Conservation (phyloP, 106 monocot genomes). For the Acanthochlamys bracteata region DNA sequence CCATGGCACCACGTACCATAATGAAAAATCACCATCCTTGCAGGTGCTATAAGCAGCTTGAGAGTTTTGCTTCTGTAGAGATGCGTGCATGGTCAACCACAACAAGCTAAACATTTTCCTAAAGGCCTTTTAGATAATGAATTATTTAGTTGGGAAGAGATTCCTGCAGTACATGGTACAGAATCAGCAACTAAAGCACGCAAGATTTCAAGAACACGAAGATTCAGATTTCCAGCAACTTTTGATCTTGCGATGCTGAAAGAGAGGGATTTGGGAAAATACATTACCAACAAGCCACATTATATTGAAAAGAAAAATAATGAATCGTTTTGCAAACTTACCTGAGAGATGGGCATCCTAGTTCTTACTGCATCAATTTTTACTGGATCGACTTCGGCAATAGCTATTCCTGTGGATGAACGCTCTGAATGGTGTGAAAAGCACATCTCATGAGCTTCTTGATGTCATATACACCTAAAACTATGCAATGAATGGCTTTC, state of each 20-base stretch:
- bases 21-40: too few relatives aligned
- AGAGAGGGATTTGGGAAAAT: neutral
- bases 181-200: too few relatives aligned
- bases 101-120: too few relatives aligned
- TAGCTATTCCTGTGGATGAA: constrained; percentile 59
- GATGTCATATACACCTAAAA: neutral
- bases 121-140: too few relatives aligned
- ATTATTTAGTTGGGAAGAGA: too few relatives aligned
- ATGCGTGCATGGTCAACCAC: too few relatives aligned
- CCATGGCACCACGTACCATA: too few relatives aligned
- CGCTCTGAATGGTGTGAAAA: constrained; percentile 70
- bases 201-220: neutral
- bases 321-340: constrained; percentile 7
- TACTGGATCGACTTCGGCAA: constrained; percentile 71
- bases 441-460: too few relatives aligned
- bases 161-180: too few relatives aligned
- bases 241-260: constrained; percentile 33
- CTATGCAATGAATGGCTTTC: neutral
- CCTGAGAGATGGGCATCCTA: constrained; percentile 70
- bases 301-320: neutral
- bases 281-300: too few relatives aligned
- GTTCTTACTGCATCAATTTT: constrained; percentile 59
- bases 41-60: too few relatives aligned
- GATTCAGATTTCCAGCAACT: constrained; percentile 13
- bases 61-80: too few relatives aligned